phyloP scores from a whole-genome alignment of 352 stramenopile species.

The Aphanomyces stellatus region DNA sequence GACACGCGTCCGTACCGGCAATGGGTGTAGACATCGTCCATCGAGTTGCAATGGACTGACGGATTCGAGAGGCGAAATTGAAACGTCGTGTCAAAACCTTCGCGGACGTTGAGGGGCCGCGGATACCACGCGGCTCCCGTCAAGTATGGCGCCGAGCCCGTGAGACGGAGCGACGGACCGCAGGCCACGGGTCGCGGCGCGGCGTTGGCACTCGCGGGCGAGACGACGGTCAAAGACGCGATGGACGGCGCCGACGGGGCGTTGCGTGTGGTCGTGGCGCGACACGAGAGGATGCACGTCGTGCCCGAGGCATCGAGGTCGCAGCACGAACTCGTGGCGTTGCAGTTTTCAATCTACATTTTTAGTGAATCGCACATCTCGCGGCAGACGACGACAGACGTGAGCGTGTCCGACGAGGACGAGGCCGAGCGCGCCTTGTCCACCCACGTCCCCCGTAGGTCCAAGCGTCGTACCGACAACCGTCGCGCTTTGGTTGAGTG shows the following conservation, averaged over 20 bases:
- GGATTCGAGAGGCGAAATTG: constrained; percentile 76
- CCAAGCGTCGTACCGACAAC: constrained; percentile 52
- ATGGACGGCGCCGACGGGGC: constrained; percentile 24
- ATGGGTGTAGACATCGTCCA: constrained; percentile 82
- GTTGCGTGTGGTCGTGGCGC: constrained; percentile 39
- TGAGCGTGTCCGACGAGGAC: constrained; percentile 82
- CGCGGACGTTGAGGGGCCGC: constrained; percentile 75
- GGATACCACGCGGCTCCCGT: constrained; percentile 87
- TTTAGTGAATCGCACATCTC: not conserved
- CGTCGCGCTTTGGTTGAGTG: constrained; percentile 63
- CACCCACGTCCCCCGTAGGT: constrained; percentile 69
- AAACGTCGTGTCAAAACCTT: constrained; percentile 89
- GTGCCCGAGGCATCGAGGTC: constrained; percentile 44
- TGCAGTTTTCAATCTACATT: constrained; percentile 84
- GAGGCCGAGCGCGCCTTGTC: constrained; percentile 87
- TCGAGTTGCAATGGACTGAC: constrained; percentile 70
- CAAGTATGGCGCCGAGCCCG: constrained; percentile 53
- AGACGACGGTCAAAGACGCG: not conserved
- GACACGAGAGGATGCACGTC: constrained; percentile 30
- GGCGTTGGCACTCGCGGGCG: constrained; percentile 17
- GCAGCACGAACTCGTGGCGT: constrained; percentile 79
- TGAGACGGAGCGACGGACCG: constrained; percentile 70
- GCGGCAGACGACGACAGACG: constrained; percentile 22
- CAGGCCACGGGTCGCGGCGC: constrained; percentile 40
- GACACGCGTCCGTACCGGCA: constrained; percentile 39